Evolutionary conservation across 768 basidiomycete genomes (phyloP).

Genomic region (Phanerodontia chrysosporium): DNA sequence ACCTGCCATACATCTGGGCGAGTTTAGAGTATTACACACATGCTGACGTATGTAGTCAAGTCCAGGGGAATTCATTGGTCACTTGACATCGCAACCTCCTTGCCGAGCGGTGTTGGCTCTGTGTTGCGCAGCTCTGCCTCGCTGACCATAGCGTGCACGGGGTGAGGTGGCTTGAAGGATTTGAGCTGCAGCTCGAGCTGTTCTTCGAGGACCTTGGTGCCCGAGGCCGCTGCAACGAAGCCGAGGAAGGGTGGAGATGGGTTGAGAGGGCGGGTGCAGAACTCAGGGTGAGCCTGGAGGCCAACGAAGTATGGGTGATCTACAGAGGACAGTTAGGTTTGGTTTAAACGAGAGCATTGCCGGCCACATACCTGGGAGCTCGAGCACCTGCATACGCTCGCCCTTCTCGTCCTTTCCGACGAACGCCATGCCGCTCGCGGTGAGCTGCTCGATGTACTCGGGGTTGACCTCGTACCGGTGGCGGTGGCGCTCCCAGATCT

Average conservation of each 20-base stretch:
- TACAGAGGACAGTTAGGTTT: no score
- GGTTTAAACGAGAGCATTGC: no score
- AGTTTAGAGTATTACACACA: constrained; percentile 7
- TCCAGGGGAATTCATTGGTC: neutral
- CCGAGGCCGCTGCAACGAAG: constrained; percentile 79
- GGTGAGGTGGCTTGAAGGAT: constrained; percentile 71
- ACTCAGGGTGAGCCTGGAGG: constrained; percentile 96
- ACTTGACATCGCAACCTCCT: constrained; percentile 20
- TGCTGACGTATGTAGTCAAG: neutral
- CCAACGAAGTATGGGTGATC: constrained; percentile 94
- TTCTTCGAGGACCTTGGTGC: constrained; percentile 52
- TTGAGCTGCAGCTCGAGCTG: constrained; percentile 65
- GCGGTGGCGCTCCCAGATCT: constrained; percentile 94
- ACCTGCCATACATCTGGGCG: neutral
- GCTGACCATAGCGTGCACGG: constrained; percentile 66
- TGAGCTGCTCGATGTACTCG: constrained; percentile 67
- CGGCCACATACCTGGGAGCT: constrained; percentile 65
- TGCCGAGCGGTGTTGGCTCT: constrained; percentile 16
- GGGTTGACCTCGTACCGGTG: constrained; percentile 98
- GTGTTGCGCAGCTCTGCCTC: constrained; percentile 47
- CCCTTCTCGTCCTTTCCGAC: constrained; percentile 92
- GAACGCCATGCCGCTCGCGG: constrained; percentile 69
- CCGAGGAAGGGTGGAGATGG: constrained; percentile 97
- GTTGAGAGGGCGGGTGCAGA: constrained; percentile 96
- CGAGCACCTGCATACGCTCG: constrained; percentile 95